Evolutionary conservation across 176 grass and related monocot genomes (phyloP).

Genomic region (Carex littledalei): DNA sequence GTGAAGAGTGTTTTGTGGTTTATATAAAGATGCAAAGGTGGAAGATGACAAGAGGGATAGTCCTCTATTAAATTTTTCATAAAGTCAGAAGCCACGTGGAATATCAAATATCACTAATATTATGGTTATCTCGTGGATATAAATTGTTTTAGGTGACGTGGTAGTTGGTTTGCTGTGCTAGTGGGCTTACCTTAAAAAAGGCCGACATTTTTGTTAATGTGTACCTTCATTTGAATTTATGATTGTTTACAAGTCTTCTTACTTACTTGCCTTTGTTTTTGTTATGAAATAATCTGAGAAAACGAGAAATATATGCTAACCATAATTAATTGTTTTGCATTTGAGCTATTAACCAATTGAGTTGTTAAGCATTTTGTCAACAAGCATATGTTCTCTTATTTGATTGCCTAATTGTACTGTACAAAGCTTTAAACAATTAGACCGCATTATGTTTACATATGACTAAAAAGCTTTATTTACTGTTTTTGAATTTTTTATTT

Average conservation of each 20-base stretch:
- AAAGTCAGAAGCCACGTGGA: background rate
- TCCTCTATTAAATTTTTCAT: background rate
- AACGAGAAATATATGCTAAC: background rate
- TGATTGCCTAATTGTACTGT: background rate
- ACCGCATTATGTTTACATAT: background rate
- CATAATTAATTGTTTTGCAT: background rate
- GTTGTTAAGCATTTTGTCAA: background rate
- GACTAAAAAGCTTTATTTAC: background rate
- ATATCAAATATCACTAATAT: background rate
- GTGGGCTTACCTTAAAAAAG: background rate
- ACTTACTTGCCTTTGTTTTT: background rate
- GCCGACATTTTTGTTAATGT: background rate
- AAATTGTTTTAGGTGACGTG: background rate
- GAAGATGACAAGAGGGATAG: background rate
- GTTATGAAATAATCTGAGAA: background rate
- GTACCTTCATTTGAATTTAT: background rate
- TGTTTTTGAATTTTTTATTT: background rate
- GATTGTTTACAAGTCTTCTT: background rate
- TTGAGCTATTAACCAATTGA: background rate
- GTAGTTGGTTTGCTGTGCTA: conserved; percentile 4
- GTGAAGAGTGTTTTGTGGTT: background rate
- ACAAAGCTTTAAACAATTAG: background rate
- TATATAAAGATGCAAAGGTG: conserved; percentile 14
- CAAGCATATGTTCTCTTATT: background rate
- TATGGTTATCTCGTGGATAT: background rate